A percentile compares a stretch with the other conserved stretches of the same genome.
Conservation (phyloP, 495 filamentous ascomycete species). For the Trichoderma reesei region DNA sequence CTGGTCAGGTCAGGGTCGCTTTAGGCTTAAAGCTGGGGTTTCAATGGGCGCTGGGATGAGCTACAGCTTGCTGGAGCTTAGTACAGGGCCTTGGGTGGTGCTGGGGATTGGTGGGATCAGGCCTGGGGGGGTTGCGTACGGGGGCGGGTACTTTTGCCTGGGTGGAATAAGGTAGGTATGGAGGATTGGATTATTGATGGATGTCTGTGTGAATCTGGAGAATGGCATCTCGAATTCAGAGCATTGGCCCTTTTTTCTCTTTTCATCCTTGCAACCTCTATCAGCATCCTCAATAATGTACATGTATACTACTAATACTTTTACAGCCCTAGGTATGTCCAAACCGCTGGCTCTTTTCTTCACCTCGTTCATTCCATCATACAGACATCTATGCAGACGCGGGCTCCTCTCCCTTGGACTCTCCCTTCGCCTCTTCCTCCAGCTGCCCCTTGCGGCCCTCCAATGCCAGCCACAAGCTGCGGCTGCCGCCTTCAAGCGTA, state of each 20-base stretch:
- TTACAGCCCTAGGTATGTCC: background rate
- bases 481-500: slow-evolving; percentile 63
- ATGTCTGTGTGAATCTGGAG: too few relatives aligned
- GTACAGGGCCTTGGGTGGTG: background rate
- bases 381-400: background rate
- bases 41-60: background rate
- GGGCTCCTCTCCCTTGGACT: slow-evolving; percentile 37
- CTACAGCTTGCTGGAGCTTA: background rate
- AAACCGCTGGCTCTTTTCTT: slow-evolving; percentile 9
- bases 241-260: background rate
- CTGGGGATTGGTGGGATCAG: background rate
- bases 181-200: too few relatives aligned
- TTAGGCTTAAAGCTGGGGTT: too few relatives aligned
- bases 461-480: slow-evolving; percentile 73
- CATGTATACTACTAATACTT: background rate
- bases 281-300: background rate
- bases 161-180: too few relatives aligned
- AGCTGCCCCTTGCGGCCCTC: slow-evolving; percentile 68
- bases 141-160: too few relatives aligned
- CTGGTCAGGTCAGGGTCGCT: background rate
- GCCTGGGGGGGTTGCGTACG: background rate
- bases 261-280: background rate
- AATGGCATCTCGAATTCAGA: too few relatives aligned
- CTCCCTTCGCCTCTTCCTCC: slow-evolving; percentile 69
- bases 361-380: slow-evolving; percentile 20